Conservation (phyloP, 1,139 yeast species). For the Pichia sp. region DNA sequence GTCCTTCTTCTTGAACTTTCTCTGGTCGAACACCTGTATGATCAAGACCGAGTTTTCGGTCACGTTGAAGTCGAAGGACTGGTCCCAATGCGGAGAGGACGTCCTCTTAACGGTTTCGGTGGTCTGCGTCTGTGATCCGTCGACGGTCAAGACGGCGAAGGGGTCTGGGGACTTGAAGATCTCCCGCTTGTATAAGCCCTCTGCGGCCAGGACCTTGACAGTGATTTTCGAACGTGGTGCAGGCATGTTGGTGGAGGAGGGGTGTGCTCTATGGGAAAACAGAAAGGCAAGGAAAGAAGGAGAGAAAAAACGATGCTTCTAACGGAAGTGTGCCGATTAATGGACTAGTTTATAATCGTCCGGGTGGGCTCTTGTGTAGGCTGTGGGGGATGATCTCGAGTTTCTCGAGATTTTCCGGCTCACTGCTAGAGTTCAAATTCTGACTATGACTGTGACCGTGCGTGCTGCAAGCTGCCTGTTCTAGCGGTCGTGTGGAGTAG, state of each 20-base stretch:
- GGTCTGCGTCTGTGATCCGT: slow-evolving; percentile 93
- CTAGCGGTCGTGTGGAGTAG: background rate
- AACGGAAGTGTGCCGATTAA: background rate
- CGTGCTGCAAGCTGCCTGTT: background rate
- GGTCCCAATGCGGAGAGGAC: slow-evolving; percentile 96
- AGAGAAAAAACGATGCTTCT: background rate
- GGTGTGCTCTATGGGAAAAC: background rate
- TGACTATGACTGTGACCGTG: background rate
- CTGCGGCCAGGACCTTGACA: slow-evolving; percentile 91
- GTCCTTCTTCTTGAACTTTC: slow-evolving; percentile 95
- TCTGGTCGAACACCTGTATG: slow-evolving; percentile 93
- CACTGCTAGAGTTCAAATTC: background rate
- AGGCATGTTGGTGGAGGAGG: slow-evolving; percentile 3
- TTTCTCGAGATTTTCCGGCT: background rate
- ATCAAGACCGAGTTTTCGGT: slow-evolving; percentile 80
- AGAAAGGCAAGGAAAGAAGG: too few species aligned
- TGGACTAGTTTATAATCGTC: background rate
- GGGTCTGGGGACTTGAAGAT: slow-evolving; percentile 96
- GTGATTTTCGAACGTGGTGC: slow-evolving; percentile 37
- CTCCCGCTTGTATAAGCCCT: slow-evolving; percentile 90
- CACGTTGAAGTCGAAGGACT: slow-evolving; percentile 73
- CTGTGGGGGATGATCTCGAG: background rate
- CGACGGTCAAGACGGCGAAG: slow-evolving; percentile 93
- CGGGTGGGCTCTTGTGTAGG: background rate
- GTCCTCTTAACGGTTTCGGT: slow-evolving; percentile 93